phyloP scores from a whole-genome alignment of 306 rosid species.

The Luffa acutangula region DNA sequence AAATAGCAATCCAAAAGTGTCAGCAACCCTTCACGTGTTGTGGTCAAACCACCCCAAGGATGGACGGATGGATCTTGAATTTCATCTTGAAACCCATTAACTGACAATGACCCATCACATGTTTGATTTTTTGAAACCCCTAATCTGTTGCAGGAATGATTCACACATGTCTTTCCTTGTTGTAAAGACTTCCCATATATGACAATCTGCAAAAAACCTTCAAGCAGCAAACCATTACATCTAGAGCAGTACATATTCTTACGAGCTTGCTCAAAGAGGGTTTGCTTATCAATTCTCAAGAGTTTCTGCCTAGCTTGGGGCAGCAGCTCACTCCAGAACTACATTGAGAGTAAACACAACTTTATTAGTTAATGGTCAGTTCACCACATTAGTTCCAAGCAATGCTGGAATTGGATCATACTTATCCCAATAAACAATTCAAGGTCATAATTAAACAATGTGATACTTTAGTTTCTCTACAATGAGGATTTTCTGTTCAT shows the following conservation, averaged over 20 bases:
- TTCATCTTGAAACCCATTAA: constrained; percentile 60
- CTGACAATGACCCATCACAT: constrained; percentile 32
- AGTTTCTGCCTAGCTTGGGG: constrained; percentile 69
- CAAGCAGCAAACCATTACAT: constrained; percentile 96
- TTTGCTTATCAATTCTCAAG: constrained; percentile 89
- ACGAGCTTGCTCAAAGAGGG: constrained; percentile 96
- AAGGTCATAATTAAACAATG: not conserved
- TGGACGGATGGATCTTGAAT: constrained; percentile 82
- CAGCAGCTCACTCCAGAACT: constrained; percentile 87
- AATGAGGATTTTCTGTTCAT: not conserved
- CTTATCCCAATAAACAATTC: not conserved
- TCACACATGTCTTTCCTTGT: constrained; percentile 47
- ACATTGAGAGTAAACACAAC: constrained; percentile 21
- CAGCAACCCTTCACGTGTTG: constrained; percentile 78
- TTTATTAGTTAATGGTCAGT: constrained; percentile 14
- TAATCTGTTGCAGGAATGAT: constrained; percentile 35
- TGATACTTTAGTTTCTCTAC: not conserved
- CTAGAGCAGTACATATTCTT: constrained; percentile 98
- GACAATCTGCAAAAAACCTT: constrained; percentile 93
- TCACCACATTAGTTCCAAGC: not conserved
- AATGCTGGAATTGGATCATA: not conserved
- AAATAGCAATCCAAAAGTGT: constrained; percentile 86
- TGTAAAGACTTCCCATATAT: constrained; percentile 89
- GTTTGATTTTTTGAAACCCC: constrained; percentile 43
- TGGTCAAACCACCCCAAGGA: constrained; percentile 98